Percentiles rank a stretch among this genome's conserved stretches.
phyloP scores from a whole-genome alignment of 352 stramenopile species.

The Globisporangium paroecandrum region DNA sequence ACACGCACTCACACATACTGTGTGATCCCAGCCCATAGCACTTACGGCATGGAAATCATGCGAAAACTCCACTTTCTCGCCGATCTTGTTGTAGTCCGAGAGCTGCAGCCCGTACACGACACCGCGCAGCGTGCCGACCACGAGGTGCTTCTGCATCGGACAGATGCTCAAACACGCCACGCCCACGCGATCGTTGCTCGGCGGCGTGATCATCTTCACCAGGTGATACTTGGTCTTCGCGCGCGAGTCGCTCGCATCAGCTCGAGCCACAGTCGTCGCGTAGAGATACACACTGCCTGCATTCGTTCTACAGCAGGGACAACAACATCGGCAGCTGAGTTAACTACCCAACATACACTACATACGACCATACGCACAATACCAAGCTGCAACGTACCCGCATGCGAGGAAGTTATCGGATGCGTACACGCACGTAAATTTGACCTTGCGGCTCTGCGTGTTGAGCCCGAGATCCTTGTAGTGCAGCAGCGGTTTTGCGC shows the following conservation, averaged over 20 bases:
- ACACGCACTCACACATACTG: background rate
- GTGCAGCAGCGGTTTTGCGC: constrained; percentile 61
- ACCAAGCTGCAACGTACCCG: constrained; percentile 35
- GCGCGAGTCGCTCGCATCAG: constrained; percentile 20
- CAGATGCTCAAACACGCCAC: constrained; percentile 80
- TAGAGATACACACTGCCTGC: constrained; percentile 85
- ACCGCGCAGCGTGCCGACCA: constrained; percentile 74
- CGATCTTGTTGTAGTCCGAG: constrained; percentile 84
- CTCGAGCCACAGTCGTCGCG: constrained; percentile 49
- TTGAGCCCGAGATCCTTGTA: constrained; percentile 62
- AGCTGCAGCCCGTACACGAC: constrained; percentile 81
- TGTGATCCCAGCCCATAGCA: background rate
- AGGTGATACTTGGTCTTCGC: constrained; percentile 71
- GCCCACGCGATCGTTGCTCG: constrained; percentile 62
- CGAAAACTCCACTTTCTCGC: constrained; percentile 85
- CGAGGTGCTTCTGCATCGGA: constrained; percentile 72
- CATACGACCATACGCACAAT: background rate
- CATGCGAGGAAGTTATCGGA: constrained; percentile 85
- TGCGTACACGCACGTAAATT: constrained; percentile 79
- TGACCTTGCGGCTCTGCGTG: constrained; percentile 60
- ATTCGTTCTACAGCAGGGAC: constrained; percentile 34
- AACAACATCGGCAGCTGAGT: background rate
- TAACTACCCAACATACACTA: background rate
- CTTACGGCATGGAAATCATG: constrained; percentile 77
- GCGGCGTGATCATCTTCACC: constrained; percentile 84